These are phyloP conservation scores for Oryza meyeriana DNA, from an alignment of 176 grass and related monocot genomes.

Conservation along the genomic window DNA sequence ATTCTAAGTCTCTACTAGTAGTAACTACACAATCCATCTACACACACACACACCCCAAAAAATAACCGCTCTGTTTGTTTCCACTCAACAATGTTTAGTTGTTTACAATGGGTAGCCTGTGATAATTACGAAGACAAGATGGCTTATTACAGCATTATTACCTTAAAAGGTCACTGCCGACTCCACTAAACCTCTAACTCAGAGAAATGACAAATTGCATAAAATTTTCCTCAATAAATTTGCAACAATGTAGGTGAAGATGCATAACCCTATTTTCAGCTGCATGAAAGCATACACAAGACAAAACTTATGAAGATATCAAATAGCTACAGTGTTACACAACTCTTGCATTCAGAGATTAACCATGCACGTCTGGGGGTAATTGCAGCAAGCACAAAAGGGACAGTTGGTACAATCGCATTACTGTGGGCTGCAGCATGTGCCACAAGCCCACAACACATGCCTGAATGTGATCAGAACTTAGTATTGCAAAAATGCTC, in stretches of 20 bases:
- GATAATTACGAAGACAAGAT: neutral
- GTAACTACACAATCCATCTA: neutral
- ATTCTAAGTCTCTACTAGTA: neutral
- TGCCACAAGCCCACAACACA: neutral
- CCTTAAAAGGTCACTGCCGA: slow-evolving; percentile 1
- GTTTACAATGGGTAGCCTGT: neutral
- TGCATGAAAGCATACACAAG: slow-evolving; percentile 6
- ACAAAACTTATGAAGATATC: slow-evolving; percentile 6
- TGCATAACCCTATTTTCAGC: slow-evolving; percentile 10
- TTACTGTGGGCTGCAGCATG: neutral
- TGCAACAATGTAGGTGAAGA: slow-evolving; percentile 13
- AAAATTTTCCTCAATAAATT: neutral
- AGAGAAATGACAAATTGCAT: neutral
- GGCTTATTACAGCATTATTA: neutral
- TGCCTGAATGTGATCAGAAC: neutral
- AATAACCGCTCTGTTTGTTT: neutral
- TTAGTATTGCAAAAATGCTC: neutral
- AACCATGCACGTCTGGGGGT: neutral
- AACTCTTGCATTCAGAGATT: neutral
- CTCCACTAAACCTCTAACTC: slow-evolving; percentile 2
- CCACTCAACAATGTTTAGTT: neutral
- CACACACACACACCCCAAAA: neutral
- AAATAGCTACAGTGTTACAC: neutral
- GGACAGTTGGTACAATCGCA: neutral
- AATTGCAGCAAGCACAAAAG: slow-evolving; percentile 11